These are phyloP conservation scores for Sphenostylis stenocarpa DNA, from an alignment of 306 rosid species.

Conservation along the genomic window DNA sequence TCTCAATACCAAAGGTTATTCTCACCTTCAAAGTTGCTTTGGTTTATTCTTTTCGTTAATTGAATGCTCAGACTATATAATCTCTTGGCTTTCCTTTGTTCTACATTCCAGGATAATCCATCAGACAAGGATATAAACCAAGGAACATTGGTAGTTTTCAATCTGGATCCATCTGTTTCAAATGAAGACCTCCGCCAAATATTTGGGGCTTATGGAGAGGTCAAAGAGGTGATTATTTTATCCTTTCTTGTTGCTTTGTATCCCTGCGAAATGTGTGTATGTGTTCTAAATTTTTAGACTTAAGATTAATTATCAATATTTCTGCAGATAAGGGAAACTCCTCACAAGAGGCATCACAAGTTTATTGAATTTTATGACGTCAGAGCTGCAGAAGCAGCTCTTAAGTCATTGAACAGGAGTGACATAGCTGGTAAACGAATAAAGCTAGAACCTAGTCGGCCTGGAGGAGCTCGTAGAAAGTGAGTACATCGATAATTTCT, in stretches of 20 bases:
- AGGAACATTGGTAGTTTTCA: slow-evolving; percentile 95
- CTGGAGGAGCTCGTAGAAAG: slow-evolving; percentile 99
- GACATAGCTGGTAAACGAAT: slow-evolving; percentile 99
- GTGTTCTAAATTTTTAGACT: background rate
- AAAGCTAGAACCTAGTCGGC: slow-evolving; percentile 99
- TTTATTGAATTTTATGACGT: slow-evolving; percentile 95
- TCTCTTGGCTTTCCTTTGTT: slow-evolving; percentile 13
- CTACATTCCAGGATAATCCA: slow-evolving; percentile 77
- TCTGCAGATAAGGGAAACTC: slow-evolving; percentile 97
- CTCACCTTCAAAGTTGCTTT: slow-evolving; percentile 8
- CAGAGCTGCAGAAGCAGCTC: slow-evolving; percentile 96
- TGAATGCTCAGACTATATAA: slow-evolving; percentile 18
- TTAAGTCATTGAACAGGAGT: slow-evolving; percentile 88
- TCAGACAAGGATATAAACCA: slow-evolving; percentile 98
- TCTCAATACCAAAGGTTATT: slow-evolving; percentile 93
- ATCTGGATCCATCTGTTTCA: slow-evolving; percentile 93
- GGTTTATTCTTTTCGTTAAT: background rate
- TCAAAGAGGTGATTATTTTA: slow-evolving; percentile 78
- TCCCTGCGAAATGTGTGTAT: background rate
- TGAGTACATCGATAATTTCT: slow-evolving; percentile 40
- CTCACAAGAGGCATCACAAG: slow-evolving; percentile 98
- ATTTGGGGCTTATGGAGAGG: slow-evolving; percentile 98
- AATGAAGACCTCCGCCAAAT: slow-evolving; percentile 96
- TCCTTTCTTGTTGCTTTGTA: background rate
- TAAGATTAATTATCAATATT: slow-evolving; percentile 11